These are phyloP conservation scores for Peniophora sp. DNA, from an alignment of 1,284 basidiomycete species.

Conservation along the genomic window DNA sequence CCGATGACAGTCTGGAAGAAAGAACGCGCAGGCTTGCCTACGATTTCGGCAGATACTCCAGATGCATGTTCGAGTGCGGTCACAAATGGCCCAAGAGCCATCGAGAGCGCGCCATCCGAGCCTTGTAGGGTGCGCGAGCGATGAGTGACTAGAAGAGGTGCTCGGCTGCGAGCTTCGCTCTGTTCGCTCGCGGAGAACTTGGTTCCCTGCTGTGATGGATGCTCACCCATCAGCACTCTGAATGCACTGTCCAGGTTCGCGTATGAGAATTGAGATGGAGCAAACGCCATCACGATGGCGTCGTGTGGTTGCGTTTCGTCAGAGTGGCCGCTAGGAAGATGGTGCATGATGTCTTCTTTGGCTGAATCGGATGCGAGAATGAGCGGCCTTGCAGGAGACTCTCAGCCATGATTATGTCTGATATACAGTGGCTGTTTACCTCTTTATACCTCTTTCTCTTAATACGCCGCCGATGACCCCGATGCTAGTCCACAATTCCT, in stretches of 20 bases:
- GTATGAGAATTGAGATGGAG: conserved; percentile 49
- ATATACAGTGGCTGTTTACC: too few relatives aligned
- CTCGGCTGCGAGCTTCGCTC: conserved; percentile 17
- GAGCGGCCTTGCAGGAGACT: conserved; percentile 35
- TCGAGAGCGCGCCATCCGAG: conserved; percentile 39
- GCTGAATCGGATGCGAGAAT: conserved; percentile 55
- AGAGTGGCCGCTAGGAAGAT: conserved; percentile 10
- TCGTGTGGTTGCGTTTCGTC: conserved; percentile 30
- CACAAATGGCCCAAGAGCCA: conserved; percentile 69
- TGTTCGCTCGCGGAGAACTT: conserved; percentile 8
- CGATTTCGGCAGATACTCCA: conserved; percentile 38
- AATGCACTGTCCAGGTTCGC: conserved; percentile 57
- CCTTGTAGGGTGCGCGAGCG: conserved; percentile 41
- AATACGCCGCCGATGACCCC: conserved; percentile 48
- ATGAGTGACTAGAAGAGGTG: conserved; percentile 48
- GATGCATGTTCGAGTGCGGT: conserved; percentile 52
- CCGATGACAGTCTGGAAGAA: conserved; percentile 57
- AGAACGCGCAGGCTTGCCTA: conserved; percentile 55
- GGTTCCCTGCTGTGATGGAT: background rate
- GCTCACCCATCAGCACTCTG: conserved; percentile 42
- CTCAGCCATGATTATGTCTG: background rate
- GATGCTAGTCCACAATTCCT: conserved; percentile 56
- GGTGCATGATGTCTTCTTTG: conserved; percentile 36
- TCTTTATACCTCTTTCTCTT: conserved; percentile 27
- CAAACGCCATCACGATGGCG: conserved; percentile 60